A percentile compares a stretch with the other conserved stretches of the same genome.
These are phyloP conservation scores for Cryptosporidium andersoni DNA, from an alignment of 169 alveolate species.

Conservation along the genomic window DNA sequence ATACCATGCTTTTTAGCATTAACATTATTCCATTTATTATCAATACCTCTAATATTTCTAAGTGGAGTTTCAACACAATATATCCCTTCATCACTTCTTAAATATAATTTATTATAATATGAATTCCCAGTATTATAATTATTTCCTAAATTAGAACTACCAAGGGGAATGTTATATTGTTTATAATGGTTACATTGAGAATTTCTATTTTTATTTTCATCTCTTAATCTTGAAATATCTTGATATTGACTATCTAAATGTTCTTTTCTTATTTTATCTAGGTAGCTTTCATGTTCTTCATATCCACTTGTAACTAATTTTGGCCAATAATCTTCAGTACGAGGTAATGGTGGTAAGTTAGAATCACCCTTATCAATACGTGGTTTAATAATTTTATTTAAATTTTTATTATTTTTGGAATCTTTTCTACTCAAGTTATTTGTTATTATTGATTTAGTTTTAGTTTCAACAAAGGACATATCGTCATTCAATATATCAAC, in stretches of 20 bases:
- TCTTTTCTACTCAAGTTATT: constrained; percentile 35
- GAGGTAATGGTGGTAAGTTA: constrained; percentile 59
- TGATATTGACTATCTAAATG: constrained; percentile 1
- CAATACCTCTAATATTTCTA: constrained; percentile 20
- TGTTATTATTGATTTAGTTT: neutral
- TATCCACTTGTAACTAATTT: constrained; percentile 31
- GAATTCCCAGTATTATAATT: constrained; percentile 3
- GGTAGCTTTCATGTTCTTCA: constrained; percentile 55
- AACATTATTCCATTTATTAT: neutral
- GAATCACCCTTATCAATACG: constrained; percentile 52
- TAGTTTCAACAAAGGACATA: constrained; percentile 8
- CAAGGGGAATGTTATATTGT: neutral
- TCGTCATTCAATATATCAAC: constrained; percentile 64
- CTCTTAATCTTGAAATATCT: neutral
- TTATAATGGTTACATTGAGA: neutral
- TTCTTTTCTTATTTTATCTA: constrained; percentile 27
- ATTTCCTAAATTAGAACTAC: neutral
- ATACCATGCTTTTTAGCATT: neutral
- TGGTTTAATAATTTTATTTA: neutral
- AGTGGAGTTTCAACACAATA: constrained; percentile 57
- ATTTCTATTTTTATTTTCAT: neutral
- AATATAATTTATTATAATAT: neutral
- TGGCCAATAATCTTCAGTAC: constrained; percentile 70
- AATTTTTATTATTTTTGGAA: neutral
- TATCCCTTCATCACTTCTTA: constrained; percentile 6